Conservation (phyloP, 164 flowering plant genomes). For the Vitis rotundifolia region DNA sequence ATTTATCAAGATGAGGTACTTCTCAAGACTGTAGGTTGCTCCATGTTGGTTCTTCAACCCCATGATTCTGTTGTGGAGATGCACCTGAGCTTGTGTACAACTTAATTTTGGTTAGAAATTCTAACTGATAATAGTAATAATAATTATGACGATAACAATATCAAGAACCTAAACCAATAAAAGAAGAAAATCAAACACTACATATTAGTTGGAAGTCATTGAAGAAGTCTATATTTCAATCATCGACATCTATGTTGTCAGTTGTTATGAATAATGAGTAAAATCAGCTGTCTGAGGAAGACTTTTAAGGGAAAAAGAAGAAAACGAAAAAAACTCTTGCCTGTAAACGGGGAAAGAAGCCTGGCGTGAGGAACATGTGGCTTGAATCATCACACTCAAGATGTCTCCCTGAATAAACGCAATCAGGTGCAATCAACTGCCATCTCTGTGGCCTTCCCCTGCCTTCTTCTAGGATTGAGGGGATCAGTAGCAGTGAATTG, state of each 20-base stretch:
- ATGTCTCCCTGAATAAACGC: slow-evolving; percentile 75
- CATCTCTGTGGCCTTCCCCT: slow-evolving; percentile 72
- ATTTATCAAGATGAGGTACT: slow-evolving; percentile 69
- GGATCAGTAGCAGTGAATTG: slow-evolving; percentile 67
- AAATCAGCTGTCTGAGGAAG: background rate
- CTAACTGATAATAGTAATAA: too few relatives aligned
- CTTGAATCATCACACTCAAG: slow-evolving; percentile 90
- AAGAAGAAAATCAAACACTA: background rate
- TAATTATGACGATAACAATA: too few relatives aligned
- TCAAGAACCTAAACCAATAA: too few relatives aligned
- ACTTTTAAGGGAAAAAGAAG: background rate
- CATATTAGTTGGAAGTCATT: too few relatives aligned
- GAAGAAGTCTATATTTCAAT: too few relatives aligned
- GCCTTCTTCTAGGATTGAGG: slow-evolving; percentile 81
- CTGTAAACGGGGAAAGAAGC: slow-evolving; percentile 92
- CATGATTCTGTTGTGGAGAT: slow-evolving; percentile 76
- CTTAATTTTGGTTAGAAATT: background rate
- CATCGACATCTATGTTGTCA: background rate
- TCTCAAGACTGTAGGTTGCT: slow-evolving; percentile 82
- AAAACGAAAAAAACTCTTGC: slow-evolving; percentile 27
- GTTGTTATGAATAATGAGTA: background rate
- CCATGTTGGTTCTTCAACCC: slow-evolving; percentile 61
- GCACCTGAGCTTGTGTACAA: slow-evolving; percentile 54
- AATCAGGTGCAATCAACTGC: slow-evolving; percentile 50
- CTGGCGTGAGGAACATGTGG: slow-evolving; percentile 83